Base-by-base conservation (phyloP, 169 alveolate species). In the Besnoitia besnoiti region DNA sequence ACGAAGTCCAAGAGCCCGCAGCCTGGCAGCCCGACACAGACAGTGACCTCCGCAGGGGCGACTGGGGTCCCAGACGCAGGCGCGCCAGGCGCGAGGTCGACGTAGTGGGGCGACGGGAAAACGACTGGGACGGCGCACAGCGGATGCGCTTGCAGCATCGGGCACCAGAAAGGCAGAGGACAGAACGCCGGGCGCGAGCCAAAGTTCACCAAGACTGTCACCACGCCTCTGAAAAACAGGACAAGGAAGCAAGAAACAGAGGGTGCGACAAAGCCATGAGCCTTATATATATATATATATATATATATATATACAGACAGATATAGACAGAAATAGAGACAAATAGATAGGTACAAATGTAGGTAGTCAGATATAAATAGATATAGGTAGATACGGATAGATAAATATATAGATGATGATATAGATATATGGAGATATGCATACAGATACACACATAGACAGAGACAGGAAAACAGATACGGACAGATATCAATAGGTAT, bases 1-100 rank as follows among this genome's bases (percentile, higher is more conserved):
- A 77, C 40, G 40, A 77, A 77, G 59, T 37, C 49, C 37, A 40
- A 77, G 61, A 77, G 44, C 14, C 87, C 49, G 61, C n/a, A 42
- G 55, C 87, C 87, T 4, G 87, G 87, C 55, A 40, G 7, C 49
- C 87, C 87, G 37, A 77, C 87, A 35, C 87, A 77, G n/a, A 77
- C 42, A 35, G 87, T 77, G 42, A 39, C 87, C 30, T 77, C 87
- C 16, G 87, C 87, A 10, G 33, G 37, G 19, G 87, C 40, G 39
- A 30, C 39, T 8, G 87, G 61, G 0, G 87, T 8, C 37, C 39
- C 82, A 19, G 46, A 5, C 8, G 82, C 44, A n/a, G 14, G 24
- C 46, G 16, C 82, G 33, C n/a, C 37, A 30, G 87, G 87, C 3
- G 55, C 10, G 47, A 77, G 40, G 55, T 0, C 39, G 12, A 77